phyloP scores from a whole-genome alignment of 2,329 filamentous ascomycete species.

The Penicillium sumatraense region DNA sequence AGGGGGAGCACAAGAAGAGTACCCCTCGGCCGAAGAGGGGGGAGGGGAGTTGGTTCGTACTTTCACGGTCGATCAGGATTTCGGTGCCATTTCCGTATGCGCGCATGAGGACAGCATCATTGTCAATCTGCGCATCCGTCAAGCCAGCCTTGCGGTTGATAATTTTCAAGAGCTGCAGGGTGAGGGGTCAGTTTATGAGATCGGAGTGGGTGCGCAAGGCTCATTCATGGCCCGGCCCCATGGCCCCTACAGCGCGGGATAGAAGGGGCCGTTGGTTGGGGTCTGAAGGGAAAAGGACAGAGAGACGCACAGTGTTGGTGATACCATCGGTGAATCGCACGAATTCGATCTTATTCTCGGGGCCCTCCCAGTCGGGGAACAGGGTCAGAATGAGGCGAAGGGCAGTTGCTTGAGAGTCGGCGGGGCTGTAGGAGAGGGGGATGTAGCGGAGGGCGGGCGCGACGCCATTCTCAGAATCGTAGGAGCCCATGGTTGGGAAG shows the following conservation, averaged over 20 bases:
- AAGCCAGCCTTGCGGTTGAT: slow-evolving; percentile 62
- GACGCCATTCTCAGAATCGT: slow-evolving; percentile 17
- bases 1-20: slow-evolving; percentile 9
- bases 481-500: slow-evolving; percentile 32
- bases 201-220: not conserved
- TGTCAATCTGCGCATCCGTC: slow-evolving; percentile 77
- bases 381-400: slow-evolving; percentile 77
- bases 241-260: not conserved
- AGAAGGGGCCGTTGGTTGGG: not conserved
- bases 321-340: slow-evolving; percentile 96
- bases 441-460: slow-evolving; percentile 57
- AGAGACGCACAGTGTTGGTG: slow-evolving; percentile 77
- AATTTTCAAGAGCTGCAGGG: slow-evolving; percentile 55
- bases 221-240: not conserved
- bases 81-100: slow-evolving; percentile 95
- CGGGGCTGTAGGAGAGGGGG: slow-evolving; percentile 75
- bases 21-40: slow-evolving; percentile 8
- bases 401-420: slow-evolving; percentile 78
- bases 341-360: slow-evolving; percentile 77
- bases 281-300: not conserved
- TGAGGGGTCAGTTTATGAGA: slow-evolving; percentile 23
- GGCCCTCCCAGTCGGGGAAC: slow-evolving; percentile 79
- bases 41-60: slow-evolving; percentile 56
- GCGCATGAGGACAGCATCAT: slow-evolving; percentile 83
- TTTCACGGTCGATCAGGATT: slow-evolving; percentile 92